Conservation (phyloP, 1,139 yeast species). For the Suhomyces maxii region DNA sequence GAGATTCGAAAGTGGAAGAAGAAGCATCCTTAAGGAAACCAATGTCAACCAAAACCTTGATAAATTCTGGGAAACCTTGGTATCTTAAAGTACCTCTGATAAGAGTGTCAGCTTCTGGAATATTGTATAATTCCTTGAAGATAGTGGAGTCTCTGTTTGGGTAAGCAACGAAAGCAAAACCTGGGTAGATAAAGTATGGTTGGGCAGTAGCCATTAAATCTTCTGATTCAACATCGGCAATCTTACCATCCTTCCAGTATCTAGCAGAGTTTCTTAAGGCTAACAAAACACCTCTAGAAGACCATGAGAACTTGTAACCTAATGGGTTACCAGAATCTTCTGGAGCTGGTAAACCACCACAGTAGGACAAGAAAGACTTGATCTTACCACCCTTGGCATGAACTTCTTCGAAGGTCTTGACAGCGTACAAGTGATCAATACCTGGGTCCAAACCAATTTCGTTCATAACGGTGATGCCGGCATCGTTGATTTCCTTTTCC, state of each 20-base stretch:
- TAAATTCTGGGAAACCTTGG: slow-evolving; percentile 98
- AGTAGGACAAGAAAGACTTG: slow-evolving; percentile 89
- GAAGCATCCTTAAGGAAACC: slow-evolving; percentile 86
- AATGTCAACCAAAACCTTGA: slow-evolving; percentile 90
- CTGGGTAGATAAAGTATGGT: slow-evolving; percentile 95
- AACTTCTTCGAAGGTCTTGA: slow-evolving; percentile 96
- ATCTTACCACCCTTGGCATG: slow-evolving; percentile 90
- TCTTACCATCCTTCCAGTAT: slow-evolving; percentile 82
- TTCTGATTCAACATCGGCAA: slow-evolving; percentile 78
- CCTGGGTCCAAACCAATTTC: slow-evolving; percentile 98
- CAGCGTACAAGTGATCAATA: slow-evolving; percentile 96
- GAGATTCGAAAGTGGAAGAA: slow-evolving; percentile 54
- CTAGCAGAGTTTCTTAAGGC: slow-evolving; percentile 93
- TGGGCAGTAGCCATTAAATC: slow-evolving; percentile 94
- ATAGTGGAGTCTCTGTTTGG: slow-evolving; percentile 98
- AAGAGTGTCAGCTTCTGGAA: slow-evolving; percentile 97
- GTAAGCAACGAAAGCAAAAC: slow-evolving; percentile 90
- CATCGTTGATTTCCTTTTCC: slow-evolving; percentile 75
- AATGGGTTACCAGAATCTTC: slow-evolving; percentile 96
- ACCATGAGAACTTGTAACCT: slow-evolving; percentile 99
- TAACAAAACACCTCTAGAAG: slow-evolving; percentile 94
- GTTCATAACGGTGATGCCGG: slow-evolving; percentile 89
- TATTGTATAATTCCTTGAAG: slow-evolving; percentile 85
- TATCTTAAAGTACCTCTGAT: slow-evolving; percentile 95
- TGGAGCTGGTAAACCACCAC: slow-evolving; percentile 99